Evolutionary conservation across 371 early-diverging fungal species (phyloP), one percentile per base, ranked within the genome.

Genomic region (Mortierella sp.): DNA sequence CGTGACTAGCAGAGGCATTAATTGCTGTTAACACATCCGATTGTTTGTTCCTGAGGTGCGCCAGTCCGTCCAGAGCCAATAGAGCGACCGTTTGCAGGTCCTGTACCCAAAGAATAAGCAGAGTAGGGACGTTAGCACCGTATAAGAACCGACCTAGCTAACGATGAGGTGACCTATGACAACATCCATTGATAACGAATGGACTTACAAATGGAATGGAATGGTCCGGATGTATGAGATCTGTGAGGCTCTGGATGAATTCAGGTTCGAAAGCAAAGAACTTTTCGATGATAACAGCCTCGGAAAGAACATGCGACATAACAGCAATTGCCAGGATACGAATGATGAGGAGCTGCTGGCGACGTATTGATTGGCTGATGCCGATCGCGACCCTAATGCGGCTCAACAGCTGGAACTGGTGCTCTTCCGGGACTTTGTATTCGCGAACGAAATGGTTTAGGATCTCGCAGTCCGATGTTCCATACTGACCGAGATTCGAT

Each of bases 1-100:
- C 99, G 71, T 98, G 97, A 68, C 95, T 97, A 2, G 95, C 95
- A 2, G 94, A 92, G 0, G 95, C 95, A 66, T 96, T 96, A 52
- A 97, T 79, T 0, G 96, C 94, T 7, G 91, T 86, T 21, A 95
- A 80, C 0, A 96, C 93, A 43, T 94, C 95, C n/a, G 84, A 79
- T 0, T 94, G 82, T 59, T 91, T 90, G 46, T 80, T 79, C 52
- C 94, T 86, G 63, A 93, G 88, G 60, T 91, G 88, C 28, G 93
- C 85, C 50, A 99, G 82, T 28, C 89, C 92, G 67, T 96, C 97
- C 48, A 98, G 72, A 12, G 93, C 92, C 66, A 88, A 86, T 11
- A 97, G 69, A 5, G 90, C 89, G 21, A 89, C 91, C 2, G 93
- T 89, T 84, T 94, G 94, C 31, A 94, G 80, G 50, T 82, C 82